Evolutionary conservation across 169 alveolate species (phyloP).

Genomic region (Babesia bigemina): DNA sequence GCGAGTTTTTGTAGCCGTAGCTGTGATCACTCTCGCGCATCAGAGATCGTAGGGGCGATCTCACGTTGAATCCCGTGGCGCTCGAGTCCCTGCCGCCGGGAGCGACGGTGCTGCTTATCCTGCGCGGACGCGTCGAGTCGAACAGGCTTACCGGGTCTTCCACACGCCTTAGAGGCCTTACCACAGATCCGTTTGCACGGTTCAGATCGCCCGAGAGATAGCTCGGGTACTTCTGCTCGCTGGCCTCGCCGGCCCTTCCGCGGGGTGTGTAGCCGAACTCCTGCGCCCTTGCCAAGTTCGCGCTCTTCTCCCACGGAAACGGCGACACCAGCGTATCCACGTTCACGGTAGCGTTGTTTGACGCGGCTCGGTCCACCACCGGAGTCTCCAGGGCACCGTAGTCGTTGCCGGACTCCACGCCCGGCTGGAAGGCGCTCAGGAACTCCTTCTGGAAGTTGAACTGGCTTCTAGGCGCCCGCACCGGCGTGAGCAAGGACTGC

Average conservation of each 20-base stretch:
- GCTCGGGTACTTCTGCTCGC: conserved; percentile 26
- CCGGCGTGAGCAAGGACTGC: not conserved
- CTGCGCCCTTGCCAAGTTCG: not conserved
- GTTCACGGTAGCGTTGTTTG: conserved; percentile 1
- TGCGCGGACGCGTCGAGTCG: conserved; percentile 10
- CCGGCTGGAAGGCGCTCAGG: conserved; percentile 63
- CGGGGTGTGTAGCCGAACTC: conserved; percentile 6
- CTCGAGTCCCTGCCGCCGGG: not conserved
- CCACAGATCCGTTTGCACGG: not conserved
- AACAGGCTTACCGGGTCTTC: conserved; percentile 1
- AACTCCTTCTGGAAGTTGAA: conserved; percentile 48
- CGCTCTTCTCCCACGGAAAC: conserved; percentile 58
- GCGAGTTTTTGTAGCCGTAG: conserved; percentile 26
- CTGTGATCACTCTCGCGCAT: conserved; percentile 46
- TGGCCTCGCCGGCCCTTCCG: not conserved
- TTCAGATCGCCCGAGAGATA: conserved; percentile 12
- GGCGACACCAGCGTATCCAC: conserved; percentile 52
- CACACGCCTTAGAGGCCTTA: not conserved
- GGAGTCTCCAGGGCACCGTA: conserved; percentile 60
- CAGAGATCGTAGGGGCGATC: conserved; percentile 51
- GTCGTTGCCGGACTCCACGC: conserved; percentile 52
- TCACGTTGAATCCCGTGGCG: not conserved
- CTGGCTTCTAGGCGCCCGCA: not conserved
- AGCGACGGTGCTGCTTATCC: not conserved
- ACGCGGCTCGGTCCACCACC: conserved; percentile 7